Evolutionary conservation across 2,329 filamentous ascomycete species (phyloP).

Genomic region (Zymoseptoria passerinii): DNA sequence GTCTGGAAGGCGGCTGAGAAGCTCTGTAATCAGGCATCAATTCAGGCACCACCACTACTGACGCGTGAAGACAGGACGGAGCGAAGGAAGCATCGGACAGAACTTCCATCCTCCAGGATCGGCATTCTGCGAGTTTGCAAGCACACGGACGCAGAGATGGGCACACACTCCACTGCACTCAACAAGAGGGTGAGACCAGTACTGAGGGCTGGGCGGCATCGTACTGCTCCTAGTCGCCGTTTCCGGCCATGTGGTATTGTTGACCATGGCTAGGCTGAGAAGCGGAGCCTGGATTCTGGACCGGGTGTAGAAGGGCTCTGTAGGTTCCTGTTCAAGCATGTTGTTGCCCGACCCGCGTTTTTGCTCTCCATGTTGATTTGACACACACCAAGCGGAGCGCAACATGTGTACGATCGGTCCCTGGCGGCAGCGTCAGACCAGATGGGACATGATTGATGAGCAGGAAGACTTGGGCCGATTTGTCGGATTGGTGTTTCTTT

Average conservation of each 20-base stretch:
- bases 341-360: no score
- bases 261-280: conserved; percentile 9
- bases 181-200: no score
- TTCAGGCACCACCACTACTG: not conserved
- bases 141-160: no score
- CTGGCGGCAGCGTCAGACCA: no score
- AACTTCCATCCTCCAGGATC: no score
- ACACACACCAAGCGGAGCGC: no score
- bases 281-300: conserved; percentile 14
- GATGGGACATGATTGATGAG: not conserved
- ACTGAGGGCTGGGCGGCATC: conserved; percentile 29
- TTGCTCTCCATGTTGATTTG: no score
- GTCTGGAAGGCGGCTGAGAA: not conserved
- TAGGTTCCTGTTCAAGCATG: conserved; percentile 12
- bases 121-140: no score
- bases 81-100: no score
- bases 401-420: no score
- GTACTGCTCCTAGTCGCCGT: conserved; percentile 12
- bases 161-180: no score
- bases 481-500: not conserved
- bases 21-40: not conserved
- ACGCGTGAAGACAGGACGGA: not conserved
- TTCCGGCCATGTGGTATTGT: conserved; percentile 29
- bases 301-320: conserved; percentile 27
- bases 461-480: not conserved